Conservation (phyloP, 2,329 filamentous ascomycete genomes). For the Cytospora chrysosperma region DNA sequence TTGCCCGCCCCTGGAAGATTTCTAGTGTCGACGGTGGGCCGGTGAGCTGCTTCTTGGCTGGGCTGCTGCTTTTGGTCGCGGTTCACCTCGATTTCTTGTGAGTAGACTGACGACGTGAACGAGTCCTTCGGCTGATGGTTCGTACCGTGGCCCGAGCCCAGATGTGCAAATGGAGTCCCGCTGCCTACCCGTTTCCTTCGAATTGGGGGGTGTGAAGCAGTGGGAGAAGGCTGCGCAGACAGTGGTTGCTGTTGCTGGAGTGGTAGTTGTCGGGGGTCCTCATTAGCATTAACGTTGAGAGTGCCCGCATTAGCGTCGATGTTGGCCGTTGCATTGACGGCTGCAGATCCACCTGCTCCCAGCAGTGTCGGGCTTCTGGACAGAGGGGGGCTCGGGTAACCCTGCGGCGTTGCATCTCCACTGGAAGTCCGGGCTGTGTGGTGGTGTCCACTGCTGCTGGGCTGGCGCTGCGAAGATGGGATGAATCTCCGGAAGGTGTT, state of each 20-base stretch:
- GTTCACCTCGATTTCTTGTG: conserved; percentile 27
- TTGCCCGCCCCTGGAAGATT: conserved; percentile 17
- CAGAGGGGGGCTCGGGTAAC: conserved; percentile 40
- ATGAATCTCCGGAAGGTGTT: conserved; percentile 38
- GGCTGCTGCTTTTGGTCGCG: background rate
- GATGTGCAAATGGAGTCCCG: conserved; percentile 8
- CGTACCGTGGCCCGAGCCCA: conserved; percentile 4
- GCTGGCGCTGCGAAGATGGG: conserved; percentile 33
- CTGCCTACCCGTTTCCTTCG: conserved; percentile 22
- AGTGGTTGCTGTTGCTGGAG: background rate
- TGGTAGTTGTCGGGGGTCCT: background rate
- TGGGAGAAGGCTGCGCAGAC: conserved; percentile 11
- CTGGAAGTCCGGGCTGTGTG: conserved; percentile 6
- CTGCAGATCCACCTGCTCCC: conserved; percentile 8
- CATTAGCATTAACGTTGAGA: background rate
- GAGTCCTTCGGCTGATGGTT: conserved; percentile 34
- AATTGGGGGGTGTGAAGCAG: conserved; percentile 14
- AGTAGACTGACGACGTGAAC: conserved; percentile 34
- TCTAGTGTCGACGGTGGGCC: conserved; percentile 26
- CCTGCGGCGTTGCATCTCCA: conserved; percentile 22
- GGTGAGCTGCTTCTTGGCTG: conserved; percentile 14
- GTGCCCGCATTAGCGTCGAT: conserved; percentile 3
- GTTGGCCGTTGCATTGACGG: conserved; percentile 11
- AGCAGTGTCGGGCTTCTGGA: conserved; percentile 31
- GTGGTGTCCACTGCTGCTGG: conserved; percentile 25